A percentile compares a stretch with the other conserved stretches of the same genome.
Evolutionary conservation across 805 yeast species (phyloP).

Genomic region (Hagleromyces aurorensis): DNA sequence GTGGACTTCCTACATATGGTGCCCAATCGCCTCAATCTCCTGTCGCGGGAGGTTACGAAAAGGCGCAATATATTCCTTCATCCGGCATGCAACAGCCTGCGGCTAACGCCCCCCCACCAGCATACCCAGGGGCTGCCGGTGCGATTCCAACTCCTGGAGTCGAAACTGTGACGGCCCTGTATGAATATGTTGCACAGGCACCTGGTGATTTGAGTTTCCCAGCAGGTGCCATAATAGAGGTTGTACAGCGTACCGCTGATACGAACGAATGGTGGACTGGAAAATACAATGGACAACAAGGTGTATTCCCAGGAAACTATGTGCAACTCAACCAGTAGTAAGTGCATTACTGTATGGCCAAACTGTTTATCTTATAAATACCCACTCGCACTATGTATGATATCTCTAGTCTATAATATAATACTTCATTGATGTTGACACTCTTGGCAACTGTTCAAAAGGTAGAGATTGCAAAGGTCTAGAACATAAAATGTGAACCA

Average conservation of each 20-base stretch:
- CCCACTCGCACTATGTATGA: no score
- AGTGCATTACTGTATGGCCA: not conserved
- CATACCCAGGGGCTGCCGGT: constrained; percentile 32
- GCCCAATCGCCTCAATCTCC: constrained; percentile 3
- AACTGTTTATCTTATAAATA: no score
- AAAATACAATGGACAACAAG: constrained; percentile 68
- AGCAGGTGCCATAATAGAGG: constrained; percentile 81
- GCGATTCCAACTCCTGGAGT: constrained; percentile 32
- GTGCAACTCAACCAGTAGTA: constrained; percentile 55
- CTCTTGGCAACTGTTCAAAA: no score
- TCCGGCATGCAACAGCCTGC: constrained; percentile 7
- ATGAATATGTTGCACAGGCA: constrained; percentile 89
- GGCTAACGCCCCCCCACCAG: constrained; percentile 16
- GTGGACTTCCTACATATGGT: constrained; percentile 3
- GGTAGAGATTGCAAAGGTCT: no score
- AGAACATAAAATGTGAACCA: no score
- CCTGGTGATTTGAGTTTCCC: constrained; percentile 82
- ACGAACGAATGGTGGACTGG: constrained; percentile 99
- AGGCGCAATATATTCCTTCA: constrained; percentile 4
- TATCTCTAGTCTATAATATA: no score
- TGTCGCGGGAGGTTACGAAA: constrained; percentile 6
- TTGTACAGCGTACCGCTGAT: constrained; percentile 75
- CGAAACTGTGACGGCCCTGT: constrained; percentile 78
- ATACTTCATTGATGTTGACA: no score
- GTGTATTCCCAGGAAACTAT: constrained; percentile 94